Conservation (phyloP, 2,329 filamentous ascomycete genomes). For the Fusarium marasasianum region DNA sequence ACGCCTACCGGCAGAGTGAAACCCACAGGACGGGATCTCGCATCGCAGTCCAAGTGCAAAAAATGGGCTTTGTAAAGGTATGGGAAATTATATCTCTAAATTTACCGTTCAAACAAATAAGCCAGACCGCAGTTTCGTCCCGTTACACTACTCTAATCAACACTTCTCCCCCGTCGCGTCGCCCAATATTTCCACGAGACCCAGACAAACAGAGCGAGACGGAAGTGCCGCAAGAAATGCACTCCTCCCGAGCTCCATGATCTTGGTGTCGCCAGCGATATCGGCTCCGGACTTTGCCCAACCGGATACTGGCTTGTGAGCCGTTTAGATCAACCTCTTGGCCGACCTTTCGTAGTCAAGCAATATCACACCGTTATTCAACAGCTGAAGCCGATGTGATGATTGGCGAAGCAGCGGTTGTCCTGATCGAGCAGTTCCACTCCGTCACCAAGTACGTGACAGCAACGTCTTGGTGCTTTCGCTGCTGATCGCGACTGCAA, state of each 20-base stretch:
- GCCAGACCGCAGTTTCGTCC: background rate
- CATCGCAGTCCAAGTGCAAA: background rate
- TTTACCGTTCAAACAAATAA: too few species aligned
- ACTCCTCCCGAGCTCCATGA: fast-evolving
- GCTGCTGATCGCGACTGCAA: too few species aligned
- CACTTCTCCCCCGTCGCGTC: background rate
- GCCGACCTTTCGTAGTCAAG: fast-evolving
- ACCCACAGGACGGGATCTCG: background rate
- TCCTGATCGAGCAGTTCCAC: background rate
- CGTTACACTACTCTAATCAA: background rate
- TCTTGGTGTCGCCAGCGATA: background rate
- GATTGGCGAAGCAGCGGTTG: background rate
- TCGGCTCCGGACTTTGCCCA: background rate
- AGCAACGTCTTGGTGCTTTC: background rate
- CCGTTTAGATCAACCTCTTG: too few species aligned
- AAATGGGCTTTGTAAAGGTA: fast-evolving
- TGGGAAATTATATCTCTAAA: background rate
- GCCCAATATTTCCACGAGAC: background rate
- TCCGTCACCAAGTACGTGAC: too few species aligned
- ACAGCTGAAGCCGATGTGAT: background rate
- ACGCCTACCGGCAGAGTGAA: fast-evolving
- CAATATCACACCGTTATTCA: background rate
- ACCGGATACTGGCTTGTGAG: background rate
- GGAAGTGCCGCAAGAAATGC: background rate
- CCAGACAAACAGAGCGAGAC: background rate